Base-by-base conservation (phyloP, 2,329 filamentous ascomycete genomes). In the Fusarium staphyleae region DNA sequence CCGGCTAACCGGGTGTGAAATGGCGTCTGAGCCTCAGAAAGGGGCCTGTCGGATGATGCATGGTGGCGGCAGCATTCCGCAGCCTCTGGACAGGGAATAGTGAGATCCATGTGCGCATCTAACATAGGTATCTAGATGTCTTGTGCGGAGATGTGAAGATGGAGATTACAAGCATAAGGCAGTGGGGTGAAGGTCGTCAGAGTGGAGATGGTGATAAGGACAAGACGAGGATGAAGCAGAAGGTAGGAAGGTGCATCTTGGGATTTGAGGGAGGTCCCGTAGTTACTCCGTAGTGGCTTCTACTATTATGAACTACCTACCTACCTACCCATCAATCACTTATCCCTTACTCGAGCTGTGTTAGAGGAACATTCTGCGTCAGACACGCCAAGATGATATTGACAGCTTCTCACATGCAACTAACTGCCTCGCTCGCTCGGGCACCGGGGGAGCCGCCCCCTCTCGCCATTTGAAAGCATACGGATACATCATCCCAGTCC, bases 21-120 rank as follows among this genome's bases (percentile, higher is more conserved):
- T 55, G 50, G 60, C 52, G 60, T 40, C 52, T 44, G 45, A 40
- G 53, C 56, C 63, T 62, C 65, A 57, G 61, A 67, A 66, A 67
- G 63, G 65, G 65, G 61, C 34, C 54, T 52, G 62, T 63, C 52
- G 32, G 51, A 64, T 44, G 40, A 40, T 19, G 54, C 52, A 44
- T 39, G 55, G 65, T 66, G 65, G 63, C 59, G 65, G 65, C 50
- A 67, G 62, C 57, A 60, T 67, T 67, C 65, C 65, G 65, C 65
- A 66, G 63, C 65, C 59, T 62, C 51, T 58, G 42, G 45, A 60
- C 58, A 66, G 55, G 63, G 63, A 51, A 32, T 34, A 6, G 6
- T 22, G 45, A 54, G 64, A 66, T 63, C 56, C 61, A 49, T 48
- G 52, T 52, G 26, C 44, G 13, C 44, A 55, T 52, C 52, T 56